phyloP scores from a whole-genome alignment of 2,329 filamentous ascomycete genomes.

The Penicillium italicum region DNA sequence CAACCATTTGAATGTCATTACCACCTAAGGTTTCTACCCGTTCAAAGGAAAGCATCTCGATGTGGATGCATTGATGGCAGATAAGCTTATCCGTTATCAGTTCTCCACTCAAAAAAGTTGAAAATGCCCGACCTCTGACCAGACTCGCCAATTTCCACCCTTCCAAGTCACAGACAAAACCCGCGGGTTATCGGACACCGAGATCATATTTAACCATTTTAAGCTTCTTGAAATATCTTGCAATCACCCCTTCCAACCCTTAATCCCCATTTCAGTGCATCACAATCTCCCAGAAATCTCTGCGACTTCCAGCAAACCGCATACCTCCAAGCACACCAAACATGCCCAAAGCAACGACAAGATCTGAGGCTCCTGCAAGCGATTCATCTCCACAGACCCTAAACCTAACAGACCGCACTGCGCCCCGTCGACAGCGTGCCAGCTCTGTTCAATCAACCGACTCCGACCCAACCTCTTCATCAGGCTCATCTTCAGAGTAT shows the following conservation, averaged over 20 bases:
- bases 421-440: neutral
- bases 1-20: neutral
- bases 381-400: neutral
- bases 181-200: neutral
- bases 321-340: neutral
- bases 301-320: neutral
- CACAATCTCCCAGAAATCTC: neutral
- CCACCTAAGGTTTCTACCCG: neutral
- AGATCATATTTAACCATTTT: neutral
- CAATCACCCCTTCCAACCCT: neutral
- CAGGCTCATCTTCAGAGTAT: slow-evolving; percentile 23
- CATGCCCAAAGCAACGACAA: neutral
- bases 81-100: slow-evolving; percentile 24
- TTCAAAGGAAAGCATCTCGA: neutral
- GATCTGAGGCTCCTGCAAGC: neutral
- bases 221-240: neutral
- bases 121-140: slow-evolving; percentile 7
- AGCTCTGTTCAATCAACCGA: slow-evolving; percentile 16
- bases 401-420: neutral
- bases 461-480: slow-evolving; percentile 25
- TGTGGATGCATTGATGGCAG: neutral
- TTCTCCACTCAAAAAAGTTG: slow-evolving; percentile 26
- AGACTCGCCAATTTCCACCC: slow-evolving; percentile 7
- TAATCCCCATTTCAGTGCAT: too few relatives aligned
- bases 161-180: neutral